Percentiles rank a stretch among this genome's conserved stretches.
These are phyloP conservation scores for Yamadazyma taylorii DNA, from an alignment of 1,139 yeast species.

Conservation along the genomic window DNA sequence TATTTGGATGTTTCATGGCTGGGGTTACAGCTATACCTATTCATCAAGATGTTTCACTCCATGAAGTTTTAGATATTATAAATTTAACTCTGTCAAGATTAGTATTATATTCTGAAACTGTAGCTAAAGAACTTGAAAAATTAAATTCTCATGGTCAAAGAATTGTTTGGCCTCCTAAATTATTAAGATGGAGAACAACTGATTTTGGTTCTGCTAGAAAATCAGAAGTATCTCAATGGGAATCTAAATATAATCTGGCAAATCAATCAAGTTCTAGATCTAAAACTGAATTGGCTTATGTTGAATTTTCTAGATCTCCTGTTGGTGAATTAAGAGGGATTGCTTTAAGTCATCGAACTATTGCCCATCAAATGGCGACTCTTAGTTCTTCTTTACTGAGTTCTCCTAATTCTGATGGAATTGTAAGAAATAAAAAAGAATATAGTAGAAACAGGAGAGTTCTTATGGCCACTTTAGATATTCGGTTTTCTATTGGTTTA, in stretches of 20 bases:
- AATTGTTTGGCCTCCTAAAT: slow-evolving; percentile 43
- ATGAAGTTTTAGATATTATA: slow-evolving; percentile 72
- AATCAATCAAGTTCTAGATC: slow-evolving; percentile 21
- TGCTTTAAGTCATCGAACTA: slow-evolving; percentile 84
- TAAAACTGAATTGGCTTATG: slow-evolving; percentile 78
- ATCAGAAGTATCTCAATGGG: slow-evolving; percentile 36
- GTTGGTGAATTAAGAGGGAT: slow-evolving; percentile 92
- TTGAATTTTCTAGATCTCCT: slow-evolving; percentile 89
- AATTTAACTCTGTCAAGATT: slow-evolving; percentile 74
- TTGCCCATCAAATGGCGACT: slow-evolving; percentile 84
- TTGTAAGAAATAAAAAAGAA: slow-evolving; percentile 31
- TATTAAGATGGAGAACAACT: slow-evolving; percentile 79
- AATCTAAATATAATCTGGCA: slow-evolving; percentile 22
- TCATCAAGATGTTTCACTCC: slow-evolving; percentile 65
- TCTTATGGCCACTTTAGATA: slow-evolving; percentile 74
- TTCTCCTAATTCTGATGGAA: slow-evolving; percentile 51
- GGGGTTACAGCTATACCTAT: slow-evolving; percentile 95
- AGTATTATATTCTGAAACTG: slow-evolving; percentile 78
- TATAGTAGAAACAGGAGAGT: slow-evolving; percentile 32
- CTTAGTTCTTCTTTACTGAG: slow-evolving; percentile 68
- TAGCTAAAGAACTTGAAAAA: slow-evolving; percentile 68
- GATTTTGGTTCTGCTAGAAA: slow-evolving; percentile 74
- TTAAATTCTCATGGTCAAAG: slow-evolving; percentile 38
- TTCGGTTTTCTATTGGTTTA: slow-evolving; percentile 84
- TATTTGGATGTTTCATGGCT: slow-evolving; percentile 89